These are phyloP conservation scores for Setomelanomma holmii DNA, from an alignment of 2,329 filamentous ascomycete genomes.

Conservation along the genomic window DNA sequence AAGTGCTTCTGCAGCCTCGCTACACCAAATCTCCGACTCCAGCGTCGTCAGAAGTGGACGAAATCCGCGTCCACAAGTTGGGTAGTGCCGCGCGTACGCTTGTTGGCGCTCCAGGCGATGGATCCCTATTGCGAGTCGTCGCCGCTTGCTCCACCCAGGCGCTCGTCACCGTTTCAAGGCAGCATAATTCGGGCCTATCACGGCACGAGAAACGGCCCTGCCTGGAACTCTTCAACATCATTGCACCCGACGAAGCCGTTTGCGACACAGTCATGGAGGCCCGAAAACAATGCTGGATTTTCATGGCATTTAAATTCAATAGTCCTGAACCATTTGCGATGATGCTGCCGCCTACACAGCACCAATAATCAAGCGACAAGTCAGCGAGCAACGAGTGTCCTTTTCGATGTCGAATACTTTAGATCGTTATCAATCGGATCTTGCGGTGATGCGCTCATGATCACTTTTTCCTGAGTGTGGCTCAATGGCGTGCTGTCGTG, in stretches of 20 bases:
- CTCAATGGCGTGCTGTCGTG: too few relatives aligned
- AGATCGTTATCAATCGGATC: too few relatives aligned
- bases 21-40: constrained; percentile 6
- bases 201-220: constrained; percentile 23
- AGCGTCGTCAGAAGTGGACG: constrained; percentile 7
- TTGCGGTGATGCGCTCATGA: too few relatives aligned
- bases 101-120: constrained; percentile 23
- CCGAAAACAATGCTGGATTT: neutral
- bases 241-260: neutral
- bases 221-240: constrained; percentile 20
- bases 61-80: constrained; percentile 1
- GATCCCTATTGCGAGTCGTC: constrained; percentile 23
- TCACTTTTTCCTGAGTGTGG: too few relatives aligned
- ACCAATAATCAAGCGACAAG: neutral
- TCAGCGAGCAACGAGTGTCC: neutral
- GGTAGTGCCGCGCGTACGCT: constrained; percentile 18
- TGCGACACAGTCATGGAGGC: neutral
- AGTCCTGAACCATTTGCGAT: neutral
- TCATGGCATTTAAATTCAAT: neutral
- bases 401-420: neutral
- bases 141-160: constrained; percentile 12
- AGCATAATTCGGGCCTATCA: constrained; percentile 38
- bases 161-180: constrained; percentile 34
- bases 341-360: neutral
- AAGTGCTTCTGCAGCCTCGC: constrained; percentile 16